Base-by-base conservation (phyloP, 495 filamentous ascomycete species). In the Collariella sp. region DNA sequence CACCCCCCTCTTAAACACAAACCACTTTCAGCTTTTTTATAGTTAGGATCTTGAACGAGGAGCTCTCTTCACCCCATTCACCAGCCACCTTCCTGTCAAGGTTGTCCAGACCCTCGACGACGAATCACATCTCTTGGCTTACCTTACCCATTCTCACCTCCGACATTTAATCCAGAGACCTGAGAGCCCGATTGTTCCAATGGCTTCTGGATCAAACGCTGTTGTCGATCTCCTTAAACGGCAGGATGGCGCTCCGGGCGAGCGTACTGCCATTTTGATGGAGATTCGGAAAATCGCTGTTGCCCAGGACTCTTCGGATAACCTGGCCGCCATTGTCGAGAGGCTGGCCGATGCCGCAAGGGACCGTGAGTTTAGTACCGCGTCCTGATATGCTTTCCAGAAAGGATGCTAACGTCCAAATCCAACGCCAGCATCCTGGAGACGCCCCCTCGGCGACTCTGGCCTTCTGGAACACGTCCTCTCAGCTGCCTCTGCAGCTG, bases 381-480 rank as follows among this genome's bases (percentile, higher is more conserved):
- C 36, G n/a, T n/a, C 26, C 6, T 35, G 20, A 22, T 23, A 2
- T 29, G 22, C 3, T 11, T 15, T 20, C 11, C 19, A 5, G 19
- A 33, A 7, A 3, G 10, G 2, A 11, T n/a, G n/a, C n/a, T n/a
- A n/a, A n/a, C 18, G 7, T 26, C 11, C 31, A 1, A 40, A n/a
- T n/a, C n/a, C n/a, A n/a, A 40, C 16, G n/a, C 0, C n/a, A 65
- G 57, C 54, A 7, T 61, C 71, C 43, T 87, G 84, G 82, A 75
- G 87, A 58, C 58, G 70, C 26, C 77, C 83, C 1, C 71, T 86
- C 42, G 86, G 87, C 4, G 79, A 83, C 20, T 79, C 84, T 10
- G 86, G 85, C 0, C 68, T 90, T 16, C 64, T 91, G 20, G 72
- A 75, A 3, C 84, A 88, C 54, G 86, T 87, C 58, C 71, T 88